Percentiles rank a stretch among this genome's conserved stretches.
phyloP scores from a whole-genome alignment of 2,329 filamentous ascomycete genomes.

The Cladophialophora psammophila region DNA sequence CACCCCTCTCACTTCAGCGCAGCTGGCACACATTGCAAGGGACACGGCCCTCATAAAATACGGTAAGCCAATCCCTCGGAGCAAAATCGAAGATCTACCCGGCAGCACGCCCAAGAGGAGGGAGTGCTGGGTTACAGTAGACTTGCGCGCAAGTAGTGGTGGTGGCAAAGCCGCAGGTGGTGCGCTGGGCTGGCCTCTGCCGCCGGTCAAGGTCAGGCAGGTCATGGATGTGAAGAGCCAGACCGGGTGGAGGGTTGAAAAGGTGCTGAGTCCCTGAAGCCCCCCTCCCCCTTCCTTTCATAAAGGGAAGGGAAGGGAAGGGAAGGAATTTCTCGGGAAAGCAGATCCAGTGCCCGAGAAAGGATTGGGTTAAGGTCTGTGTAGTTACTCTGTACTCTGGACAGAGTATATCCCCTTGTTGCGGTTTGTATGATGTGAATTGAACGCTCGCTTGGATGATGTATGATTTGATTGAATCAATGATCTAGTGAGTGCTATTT shows the following conservation, averaged over 20 bases:
- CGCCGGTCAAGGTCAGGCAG: conserved; percentile 84
- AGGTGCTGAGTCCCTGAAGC: conserved; percentile 32
- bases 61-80: conserved; percentile 90
- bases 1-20: conserved; percentile 76
- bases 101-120: conserved; percentile 60
- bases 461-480: no score
- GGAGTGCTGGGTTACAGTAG: conserved; percentile 84
- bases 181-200: conserved; percentile 81
- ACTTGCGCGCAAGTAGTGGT: conserved; percentile 72
- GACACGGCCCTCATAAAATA: conserved; percentile 84
- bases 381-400: no score
- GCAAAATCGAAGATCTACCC: conserved; percentile 68
- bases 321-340: background rate
- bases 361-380: no score
- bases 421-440: no score
- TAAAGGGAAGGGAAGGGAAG: background rate
- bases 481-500: no score
- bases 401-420: no score
- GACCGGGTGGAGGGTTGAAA: conserved; percentile 48
- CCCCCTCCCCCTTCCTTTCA: no score
- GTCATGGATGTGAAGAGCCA: conserved; percentile 76
- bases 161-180: conserved; percentile 45
- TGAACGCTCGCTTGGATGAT: no score
- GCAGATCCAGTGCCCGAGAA: no score
- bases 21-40: conserved; percentile 79